Conservation (phyloP, 1,284 basidiomycete species). For the Heterobasidion occidentale region DNA sequence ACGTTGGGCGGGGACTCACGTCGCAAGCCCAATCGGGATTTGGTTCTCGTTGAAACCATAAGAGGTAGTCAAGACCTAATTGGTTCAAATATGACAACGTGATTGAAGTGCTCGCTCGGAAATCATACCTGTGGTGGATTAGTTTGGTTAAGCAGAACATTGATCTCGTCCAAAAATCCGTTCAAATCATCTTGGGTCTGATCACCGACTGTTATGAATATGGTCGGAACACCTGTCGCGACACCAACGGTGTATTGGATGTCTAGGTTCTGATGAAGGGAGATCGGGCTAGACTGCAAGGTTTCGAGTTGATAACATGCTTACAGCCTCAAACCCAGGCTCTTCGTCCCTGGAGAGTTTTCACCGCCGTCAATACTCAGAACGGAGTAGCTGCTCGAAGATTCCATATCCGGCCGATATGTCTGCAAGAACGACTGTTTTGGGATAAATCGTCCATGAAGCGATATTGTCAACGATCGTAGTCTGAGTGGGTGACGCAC, state of each 20-base stretch:
- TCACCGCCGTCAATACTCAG: neutral
- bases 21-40: conserved; percentile 8
- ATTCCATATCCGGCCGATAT: conserved; percentile 18
- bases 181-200: conserved; percentile 10
- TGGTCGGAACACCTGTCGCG: neutral
- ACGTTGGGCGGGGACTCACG: neutral
- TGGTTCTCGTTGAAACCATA: conserved; percentile 18
- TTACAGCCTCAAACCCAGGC: neutral
- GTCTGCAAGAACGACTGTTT: conserved; percentile 9
- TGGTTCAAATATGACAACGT: neutral
- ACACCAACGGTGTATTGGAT: conserved; percentile 4
- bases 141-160: conserved; percentile 24
- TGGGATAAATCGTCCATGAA: neutral
- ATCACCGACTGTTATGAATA: conserved; percentile 3
- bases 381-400: conserved; percentile 13
- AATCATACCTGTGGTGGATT: conserved; percentile 28
- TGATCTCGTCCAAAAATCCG: conserved; percentile 24
- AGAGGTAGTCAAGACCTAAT: conserved; percentile 36
- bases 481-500: neutral
- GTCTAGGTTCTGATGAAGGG: conserved; percentile 1
- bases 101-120: neutral
- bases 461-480: neutral
- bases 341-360: neutral
- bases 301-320: neutral
- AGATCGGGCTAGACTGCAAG: neutral